Evolutionary conservation across 768 basidiomycete species (phyloP).

Genomic region (Lactarius pseudohatsudake): DNA sequence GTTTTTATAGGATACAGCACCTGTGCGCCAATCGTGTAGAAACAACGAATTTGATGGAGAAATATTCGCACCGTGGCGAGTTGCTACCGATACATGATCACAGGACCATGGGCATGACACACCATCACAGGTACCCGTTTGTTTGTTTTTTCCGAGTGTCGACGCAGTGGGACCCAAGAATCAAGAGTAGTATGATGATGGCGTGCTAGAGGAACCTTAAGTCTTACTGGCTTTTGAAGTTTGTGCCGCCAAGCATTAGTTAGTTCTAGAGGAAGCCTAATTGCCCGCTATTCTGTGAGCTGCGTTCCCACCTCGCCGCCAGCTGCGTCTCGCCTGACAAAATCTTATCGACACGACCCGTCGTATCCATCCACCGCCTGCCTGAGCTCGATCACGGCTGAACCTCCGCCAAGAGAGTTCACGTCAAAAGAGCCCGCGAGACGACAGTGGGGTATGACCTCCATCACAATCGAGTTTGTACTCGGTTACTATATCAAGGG

Average conservation of each 20-base stretch:
- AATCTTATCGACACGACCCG: background rate
- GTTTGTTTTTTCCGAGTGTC: background rate
- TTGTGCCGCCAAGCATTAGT: background rate
- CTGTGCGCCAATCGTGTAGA: background rate
- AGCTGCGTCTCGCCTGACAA: background rate
- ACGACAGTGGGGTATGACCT: background rate
- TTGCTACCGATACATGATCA: background rate
- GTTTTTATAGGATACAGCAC: conserved; percentile 1
- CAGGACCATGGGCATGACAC: background rate
- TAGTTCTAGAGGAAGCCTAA: background rate
- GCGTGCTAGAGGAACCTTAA: background rate
- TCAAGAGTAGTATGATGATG: background rate
- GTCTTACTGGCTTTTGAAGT: background rate
- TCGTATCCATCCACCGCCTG: background rate
- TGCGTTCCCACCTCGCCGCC: background rate
- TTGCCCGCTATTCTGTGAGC: background rate
- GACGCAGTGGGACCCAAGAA: background rate
- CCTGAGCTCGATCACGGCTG: background rate
- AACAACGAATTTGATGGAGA: background rate
- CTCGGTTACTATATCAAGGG: background rate
- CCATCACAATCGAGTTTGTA: background rate
- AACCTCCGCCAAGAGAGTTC: background rate
- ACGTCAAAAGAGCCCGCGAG: background rate
- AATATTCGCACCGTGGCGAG: background rate
- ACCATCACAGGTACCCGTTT: background rate